Evolutionary conservation across 1,284 basidiomycete species (phyloP).

Genomic region (Leccinum angustisporum): DNA sequence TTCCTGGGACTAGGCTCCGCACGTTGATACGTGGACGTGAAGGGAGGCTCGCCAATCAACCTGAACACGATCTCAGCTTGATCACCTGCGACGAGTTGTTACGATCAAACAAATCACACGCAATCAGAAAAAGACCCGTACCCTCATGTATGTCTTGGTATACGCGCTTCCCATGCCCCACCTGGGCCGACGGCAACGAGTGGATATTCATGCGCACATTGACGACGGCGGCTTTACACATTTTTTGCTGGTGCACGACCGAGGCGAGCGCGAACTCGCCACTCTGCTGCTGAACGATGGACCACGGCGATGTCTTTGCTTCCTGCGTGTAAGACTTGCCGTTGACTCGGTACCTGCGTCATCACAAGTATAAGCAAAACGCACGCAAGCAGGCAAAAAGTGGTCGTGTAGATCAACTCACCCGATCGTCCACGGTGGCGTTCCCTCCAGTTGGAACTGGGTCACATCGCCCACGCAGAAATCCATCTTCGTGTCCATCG

Average conservation of each 20-base stretch:
- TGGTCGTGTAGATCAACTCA: constrained; percentile 38
- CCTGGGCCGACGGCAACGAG: constrained; percentile 81
- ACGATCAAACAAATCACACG: background rate
- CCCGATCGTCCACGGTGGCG: constrained; percentile 93
- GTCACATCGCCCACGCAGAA: constrained; percentile 90
- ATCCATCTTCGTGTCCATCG: constrained; percentile 76
- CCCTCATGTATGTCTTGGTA: constrained; percentile 89
- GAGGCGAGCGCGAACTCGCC: constrained; percentile 84
- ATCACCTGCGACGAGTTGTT: constrained; percentile 53
- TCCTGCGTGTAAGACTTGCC: constrained; percentile 75
- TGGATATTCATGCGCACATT: constrained; percentile 80
- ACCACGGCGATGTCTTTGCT: constrained; percentile 79
- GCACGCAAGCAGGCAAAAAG: background rate
- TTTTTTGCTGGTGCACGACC: constrained; percentile 88
- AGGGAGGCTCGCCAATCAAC: constrained; percentile 88
- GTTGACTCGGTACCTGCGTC: constrained; percentile 75
- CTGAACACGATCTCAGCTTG: constrained; percentile 92
- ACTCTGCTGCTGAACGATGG: constrained; percentile 75
- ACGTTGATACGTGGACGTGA: constrained; percentile 92
- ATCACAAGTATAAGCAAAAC: constrained; percentile 4
- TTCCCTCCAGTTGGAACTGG: constrained; percentile 93
- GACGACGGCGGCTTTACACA: constrained; percentile 81
- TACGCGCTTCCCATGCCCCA: constrained; percentile 80
- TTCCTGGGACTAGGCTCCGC: constrained; percentile 67
- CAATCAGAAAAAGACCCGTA: constrained; percentile 23